phyloP scores from a whole-genome alignment of 306 rosid species.

The Comarum palustre region DNA sequence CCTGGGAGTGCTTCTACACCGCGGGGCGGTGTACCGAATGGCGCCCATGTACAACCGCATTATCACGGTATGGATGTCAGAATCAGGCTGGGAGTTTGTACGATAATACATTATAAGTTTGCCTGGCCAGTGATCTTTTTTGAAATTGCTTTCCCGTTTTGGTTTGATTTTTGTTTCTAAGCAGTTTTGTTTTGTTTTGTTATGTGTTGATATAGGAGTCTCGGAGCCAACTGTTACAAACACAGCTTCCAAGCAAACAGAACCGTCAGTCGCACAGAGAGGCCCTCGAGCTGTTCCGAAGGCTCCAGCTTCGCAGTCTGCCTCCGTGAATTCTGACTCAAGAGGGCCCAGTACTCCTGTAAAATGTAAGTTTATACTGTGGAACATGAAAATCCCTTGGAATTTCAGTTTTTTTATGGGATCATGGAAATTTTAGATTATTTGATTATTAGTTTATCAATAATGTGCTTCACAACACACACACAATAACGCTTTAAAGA shows the following conservation, averaged over 20 bases:
- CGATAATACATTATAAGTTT: not conserved
- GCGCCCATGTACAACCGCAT: conserved; percentile 52
- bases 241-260: conserved; percentile 56
- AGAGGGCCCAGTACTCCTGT: conserved; percentile 43
- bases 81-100: too few relatives aligned
- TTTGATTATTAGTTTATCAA: not conserved
- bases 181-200: not conserved
- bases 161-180: conserved; percentile 21
- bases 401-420: not conserved
- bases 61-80: conserved; percentile 50
- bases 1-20: conserved; percentile 40
- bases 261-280: conserved; percentile 50
- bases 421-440: not conserved
- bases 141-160: not conserved
- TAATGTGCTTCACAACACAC: not conserved
- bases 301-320: conserved; percentile 61
- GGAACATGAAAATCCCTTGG: too few relatives aligned
- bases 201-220: conserved; percentile 37
- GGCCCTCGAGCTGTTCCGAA: conserved; percentile 56
- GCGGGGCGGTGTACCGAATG: conserved; percentile 51
- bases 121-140: too few relatives aligned
- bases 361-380: conserved; percentile 47
- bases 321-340: conserved; percentile 48
- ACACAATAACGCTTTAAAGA: not conserved
- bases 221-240: conserved; percentile 44